Evolutionary conservation across 1,284 basidiomycete genomes (phyloP), one percentile per base, ranked within the genome.

Genomic region (Cutaneotrichosporon sp.): DNA sequence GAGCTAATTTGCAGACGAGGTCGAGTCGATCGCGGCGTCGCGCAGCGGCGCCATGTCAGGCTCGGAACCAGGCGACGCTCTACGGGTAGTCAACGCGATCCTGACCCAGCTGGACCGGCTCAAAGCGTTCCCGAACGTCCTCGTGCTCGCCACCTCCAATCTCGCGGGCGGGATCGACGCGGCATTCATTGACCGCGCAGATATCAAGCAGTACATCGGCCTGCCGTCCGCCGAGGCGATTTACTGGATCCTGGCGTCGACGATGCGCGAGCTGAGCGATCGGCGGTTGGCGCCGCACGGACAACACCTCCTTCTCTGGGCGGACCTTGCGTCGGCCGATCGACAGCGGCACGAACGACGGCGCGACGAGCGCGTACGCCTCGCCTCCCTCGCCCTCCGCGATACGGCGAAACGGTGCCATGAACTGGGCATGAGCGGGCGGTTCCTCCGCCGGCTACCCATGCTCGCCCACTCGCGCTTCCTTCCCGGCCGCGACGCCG

Each of bases 121-220:
- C 15, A 92, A 90, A 71, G 84, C 88, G 59, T 82, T 84, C 57
- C 92, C 89, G 75, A 98, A 98, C 67, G 91, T 93, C 3, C 78
- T 98, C 13, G 86, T 99, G 30, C 88, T 99, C 84, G 88, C 96
- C 0, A 99, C 96, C 0, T 96, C 90, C 54, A 99, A 98, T 72
- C 81, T 99, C 7, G 85, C 87, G 0, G 88, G 90, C 64, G 89
- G 93, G 0, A 98, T 99, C 57, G 92, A 98, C 69, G 83, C 83
- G 42, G 96, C 94, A 1, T 98, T 97, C 68, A 83, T 97, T 49
- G 96, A 98, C 69, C 85, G 96, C 42, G 96, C 93, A 12, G 96
- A 99, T 67, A 91, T 98, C 54, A 84, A 94, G 43, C 92, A 97
- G 78, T 96, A 90, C 67, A 82, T 97, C 35, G 92, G 92, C 55